Base-by-base conservation (phyloP, 495 filamentous ascomycete species). In the Penicillium bovifimosum region DNA sequence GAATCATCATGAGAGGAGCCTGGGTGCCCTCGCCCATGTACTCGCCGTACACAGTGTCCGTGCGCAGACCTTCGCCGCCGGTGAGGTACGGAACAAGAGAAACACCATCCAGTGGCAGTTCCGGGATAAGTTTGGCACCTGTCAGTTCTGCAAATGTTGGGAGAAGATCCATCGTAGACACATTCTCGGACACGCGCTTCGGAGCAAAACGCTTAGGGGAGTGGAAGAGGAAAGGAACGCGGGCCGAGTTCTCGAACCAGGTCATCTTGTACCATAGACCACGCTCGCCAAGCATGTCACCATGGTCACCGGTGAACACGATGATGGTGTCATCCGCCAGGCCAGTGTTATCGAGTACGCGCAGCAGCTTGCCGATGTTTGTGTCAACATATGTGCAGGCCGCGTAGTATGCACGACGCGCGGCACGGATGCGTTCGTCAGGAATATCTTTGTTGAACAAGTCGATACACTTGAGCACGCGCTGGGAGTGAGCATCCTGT, bases 191-290 rank as follows among this genome's bases (percentile, higher is more conserved):
- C 24, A 96, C 82, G 13, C 80, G 79, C 61, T 79, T 85, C n/a
- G 88, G 79, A 1, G 69, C 55, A 63, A 90, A 91, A 26, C 64
- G 70, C 52, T 80, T 71, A 6, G 90, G 90, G 48, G 88, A 78
- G 52, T 85, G 83, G 53, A 93, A 73, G 47, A 96, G 72, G 52
- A 96, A 79, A 3, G 90, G 90, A 6, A 96, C 89, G 7, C 90
- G 85, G 27, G 85, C 86, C 6, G 87, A 91, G 27, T 81, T 81
- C 74, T 95, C 90, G 60, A 86, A 92, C 76, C 88, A 95, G 54
- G 76, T 84, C 90, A 95, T 95, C 76, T 95, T 95, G 76, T 95
- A 96, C 90, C 90, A 96, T 33, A 96, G 69, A 0, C 86, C 86
- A 20, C 90, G 80, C 70, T 96, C 90, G 32, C 90, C 90, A 8